Base-by-base conservation (phyloP, 768 basidiomycete genomes). In the Leccinum boreale region DNA sequence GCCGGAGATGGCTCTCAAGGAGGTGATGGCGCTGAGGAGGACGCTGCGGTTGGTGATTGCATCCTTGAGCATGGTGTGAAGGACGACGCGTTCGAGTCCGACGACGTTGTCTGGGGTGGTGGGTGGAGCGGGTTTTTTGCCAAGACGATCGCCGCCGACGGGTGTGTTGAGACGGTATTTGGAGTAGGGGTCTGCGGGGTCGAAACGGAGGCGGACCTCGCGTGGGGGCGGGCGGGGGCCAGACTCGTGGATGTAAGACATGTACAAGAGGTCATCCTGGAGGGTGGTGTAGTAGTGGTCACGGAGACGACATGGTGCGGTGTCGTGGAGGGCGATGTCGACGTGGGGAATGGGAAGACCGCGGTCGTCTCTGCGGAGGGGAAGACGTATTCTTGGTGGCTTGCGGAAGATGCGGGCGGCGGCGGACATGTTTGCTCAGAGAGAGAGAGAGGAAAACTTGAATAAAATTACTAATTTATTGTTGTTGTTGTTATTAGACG, bases 241-340 rank as follows among this genome's bases (percentile, higher is more conserved):
- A 45, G 78, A 73, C 65, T 86, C 80, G 74, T 98, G 96, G 51
- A 82, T 77, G 78, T 98, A 97, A 53, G 89, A 89, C 82, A 98
- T 87, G 81, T 99, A 99, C 82, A 98, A 85, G 65, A 94, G 79
- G 75, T 98, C 83, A 73, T 94, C 89, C 21, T 85, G 84, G 59
- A 98, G 80, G 9, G 94, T 87, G 39, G 77, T 75, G 73, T 90
- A 70, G 78, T 97, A 98, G 78, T 98, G 93, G 60, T 92, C 86
- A 54, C 80, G 78, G 55, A 94, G 81, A 44, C 95, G 85, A 61
- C 83, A 87, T 57, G 82, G 79, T 5, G 85, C 83, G 57, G 85
- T 87, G 67, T 91, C 85, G 67, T 87, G 86, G 35, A 87, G 76
- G 65, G 86, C 59, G 61, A 90, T 65, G 57, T 80, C 78, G 63